A percentile compares a stretch with the other conserved stretches of the same genome.
These are phyloP conservation scores for Spergularia marina DNA, from an alignment of 148 eudicot species.

Conservation along the genomic window DNA sequence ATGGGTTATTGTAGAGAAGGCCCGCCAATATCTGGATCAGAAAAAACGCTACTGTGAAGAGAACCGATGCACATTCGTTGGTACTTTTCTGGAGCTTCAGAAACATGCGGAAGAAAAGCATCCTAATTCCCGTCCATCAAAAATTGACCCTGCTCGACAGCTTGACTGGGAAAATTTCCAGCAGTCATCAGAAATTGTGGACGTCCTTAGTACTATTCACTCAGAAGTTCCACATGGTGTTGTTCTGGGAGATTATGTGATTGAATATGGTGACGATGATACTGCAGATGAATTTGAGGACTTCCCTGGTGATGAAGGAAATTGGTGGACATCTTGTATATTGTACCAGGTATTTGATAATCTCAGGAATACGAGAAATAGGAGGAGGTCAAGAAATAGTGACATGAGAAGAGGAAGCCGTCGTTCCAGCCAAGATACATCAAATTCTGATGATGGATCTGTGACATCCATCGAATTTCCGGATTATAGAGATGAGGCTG, in stretches of 20 bases:
- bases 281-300: conserved; percentile 83
- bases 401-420: conserved; percentile 67
- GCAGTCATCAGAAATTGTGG: conserved; percentile 88
- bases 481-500: conserved; percentile 68
- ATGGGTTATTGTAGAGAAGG: conserved; percentile 57
- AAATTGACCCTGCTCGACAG: conserved; percentile 79
- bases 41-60: conserved; percentile 76
- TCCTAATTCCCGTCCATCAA: conserved; percentile 82
- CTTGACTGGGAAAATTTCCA: conserved; percentile 97
- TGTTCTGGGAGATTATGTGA: conserved; percentile 94
- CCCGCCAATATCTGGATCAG: conserved; percentile 57
- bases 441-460: conserved; percentile 93
- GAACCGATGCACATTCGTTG: conserved; percentile 57
- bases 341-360: conserved; percentile 88
- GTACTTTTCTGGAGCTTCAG: conserved; percentile 71
- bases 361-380: conserved; percentile 69
- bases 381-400: conserved; percentile 69
- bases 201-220: conserved; percentile 89
- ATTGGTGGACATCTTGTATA: conserved; percentile 98
- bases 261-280: conserved; percentile 91
- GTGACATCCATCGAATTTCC: conserved; percentile 69
- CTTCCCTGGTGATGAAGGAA: conserved; percentile 79
- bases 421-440: conserved; percentile 58
- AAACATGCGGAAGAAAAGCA: conserved; percentile 78
- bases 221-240: conserved; percentile 93